These are phyloP conservation scores for Trypanosoma congolense DNA, from an alignment of 208 protist genomes.

Conservation along the genomic window DNA sequence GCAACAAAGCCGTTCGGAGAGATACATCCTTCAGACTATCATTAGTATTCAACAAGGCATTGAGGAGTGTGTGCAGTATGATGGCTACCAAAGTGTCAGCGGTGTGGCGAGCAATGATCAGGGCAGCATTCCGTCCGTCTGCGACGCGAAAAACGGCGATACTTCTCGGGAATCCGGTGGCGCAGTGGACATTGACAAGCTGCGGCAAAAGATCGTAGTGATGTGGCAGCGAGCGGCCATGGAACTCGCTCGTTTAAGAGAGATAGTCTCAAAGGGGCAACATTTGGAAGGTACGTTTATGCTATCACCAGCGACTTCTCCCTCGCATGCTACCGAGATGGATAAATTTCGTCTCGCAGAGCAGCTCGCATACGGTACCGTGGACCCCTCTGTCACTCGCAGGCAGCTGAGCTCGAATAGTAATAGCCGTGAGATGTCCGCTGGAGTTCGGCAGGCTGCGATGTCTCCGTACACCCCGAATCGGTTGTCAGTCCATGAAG, in stretches of 20 bases:
- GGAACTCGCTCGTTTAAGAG: slow-evolving; percentile 26
- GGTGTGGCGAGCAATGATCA: background rate
- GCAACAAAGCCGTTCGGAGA: slow-evolving; percentile 21
- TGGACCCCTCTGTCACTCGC: slow-evolving; percentile 16
- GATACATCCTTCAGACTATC: slow-evolving; percentile 21
- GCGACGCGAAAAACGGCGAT: too few species aligned
- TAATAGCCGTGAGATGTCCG: background rate
- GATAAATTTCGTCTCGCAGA: slow-evolving; percentile 25
- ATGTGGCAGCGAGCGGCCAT: slow-evolving; percentile 28
- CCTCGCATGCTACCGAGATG: background rate
- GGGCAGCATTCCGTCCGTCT: too few species aligned
- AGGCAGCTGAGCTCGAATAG: background rate
- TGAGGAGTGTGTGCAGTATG: background rate
- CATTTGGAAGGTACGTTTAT: background rate
- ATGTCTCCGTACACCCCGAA: slow-evolving; percentile 2
- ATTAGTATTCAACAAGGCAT: slow-evolving; percentile 18
- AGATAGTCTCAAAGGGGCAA: background rate
- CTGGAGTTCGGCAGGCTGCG: background rate
- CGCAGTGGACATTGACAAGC: slow-evolving; percentile 1
- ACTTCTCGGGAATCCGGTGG: too few species aligned
- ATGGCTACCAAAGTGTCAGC: background rate
- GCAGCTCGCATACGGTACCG: slow-evolving; percentile 19
- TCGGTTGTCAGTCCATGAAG: background rate
- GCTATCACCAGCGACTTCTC: background rate
- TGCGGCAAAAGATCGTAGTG: slow-evolving; percentile 24